A percentile compares a stretch with the other conserved stretches of the same genome.
phyloP scores from a whole-genome alignment of 352 stramenopile species.

The Blastocystis sp. region DNA sequence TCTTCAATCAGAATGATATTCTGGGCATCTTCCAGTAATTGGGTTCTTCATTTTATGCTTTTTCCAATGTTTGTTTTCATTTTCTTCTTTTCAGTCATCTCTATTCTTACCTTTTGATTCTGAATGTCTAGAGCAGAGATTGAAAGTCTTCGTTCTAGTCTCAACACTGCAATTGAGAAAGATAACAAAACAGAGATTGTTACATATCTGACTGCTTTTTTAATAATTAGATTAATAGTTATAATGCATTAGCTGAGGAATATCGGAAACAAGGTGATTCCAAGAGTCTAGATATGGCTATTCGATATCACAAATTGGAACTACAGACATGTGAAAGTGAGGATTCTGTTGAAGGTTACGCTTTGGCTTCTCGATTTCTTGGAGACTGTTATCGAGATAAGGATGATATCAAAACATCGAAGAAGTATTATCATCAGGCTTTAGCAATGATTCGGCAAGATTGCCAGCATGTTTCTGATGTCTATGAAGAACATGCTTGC shows the following conservation, averaged over 20 bases:
- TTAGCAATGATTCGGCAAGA: neutral
- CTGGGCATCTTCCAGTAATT: conserved; percentile 67
- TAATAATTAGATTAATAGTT: conserved; percentile 25
- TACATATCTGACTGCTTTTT: neutral
- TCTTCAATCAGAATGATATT: conserved; percentile 70
- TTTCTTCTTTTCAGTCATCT: neutral
- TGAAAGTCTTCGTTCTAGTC: neutral
- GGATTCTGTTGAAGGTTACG: neutral
- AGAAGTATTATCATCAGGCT: conserved; percentile 9
- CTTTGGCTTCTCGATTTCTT: neutral
- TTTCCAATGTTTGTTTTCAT: conserved; percentile 42
- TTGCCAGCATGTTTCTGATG: neutral
- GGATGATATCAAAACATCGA: conserved; percentile 33
- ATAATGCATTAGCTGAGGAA: conserved; percentile 46
- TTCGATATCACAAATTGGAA: conserved; percentile 56
- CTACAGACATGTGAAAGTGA: neutral
- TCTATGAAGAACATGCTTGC: conserved; percentile 11
- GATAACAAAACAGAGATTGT: conserved; percentile 28
- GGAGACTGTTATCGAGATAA: conserved; percentile 49
- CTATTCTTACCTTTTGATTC: neutral
- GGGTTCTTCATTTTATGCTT: neutral
- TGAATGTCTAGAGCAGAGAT: conserved; percentile 52
- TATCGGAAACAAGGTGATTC: conserved; percentile 37
- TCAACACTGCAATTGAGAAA: neutral
- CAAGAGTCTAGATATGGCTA: conserved; percentile 32